Evolutionary conservation across 192 early-diverging fungal species (phyloP).

Genomic region (Chytriomyces confervae): DNA sequence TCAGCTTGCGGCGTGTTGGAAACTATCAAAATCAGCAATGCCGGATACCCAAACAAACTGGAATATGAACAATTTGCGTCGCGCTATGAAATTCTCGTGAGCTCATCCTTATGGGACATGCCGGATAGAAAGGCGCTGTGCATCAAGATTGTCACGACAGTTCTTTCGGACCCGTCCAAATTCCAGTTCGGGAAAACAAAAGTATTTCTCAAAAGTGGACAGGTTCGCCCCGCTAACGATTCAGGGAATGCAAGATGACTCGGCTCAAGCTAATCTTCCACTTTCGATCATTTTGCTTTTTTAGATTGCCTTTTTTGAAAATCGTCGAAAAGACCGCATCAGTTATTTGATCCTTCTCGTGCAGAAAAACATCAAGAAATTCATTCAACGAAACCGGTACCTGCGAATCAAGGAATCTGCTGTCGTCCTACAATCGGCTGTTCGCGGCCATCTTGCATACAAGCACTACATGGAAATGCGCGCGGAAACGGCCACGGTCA

Average conservation of each 20-base stretch:
- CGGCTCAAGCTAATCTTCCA: too few species aligned
- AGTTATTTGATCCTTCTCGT: slow-evolving; percentile 78
- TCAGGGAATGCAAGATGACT: too few species aligned
- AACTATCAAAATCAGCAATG: slow-evolving; percentile 91
- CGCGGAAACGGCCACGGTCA: not conserved
- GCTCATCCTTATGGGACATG: slow-evolving; percentile 19
- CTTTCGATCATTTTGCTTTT: too few species aligned
- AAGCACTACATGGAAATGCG: not conserved
- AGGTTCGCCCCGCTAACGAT: too few species aligned
- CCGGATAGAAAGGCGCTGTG: slow-evolving; percentile 47
- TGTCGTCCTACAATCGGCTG: slow-evolving; percentile 62
- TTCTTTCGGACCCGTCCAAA: slow-evolving; percentile 76
- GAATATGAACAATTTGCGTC: slow-evolving; percentile 82
- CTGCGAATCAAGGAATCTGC: slow-evolving; percentile 56
- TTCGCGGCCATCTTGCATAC: slow-evolving; percentile 13
- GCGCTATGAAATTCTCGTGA: slow-evolving; percentile 50
- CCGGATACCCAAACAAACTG: slow-evolving; percentile 84
- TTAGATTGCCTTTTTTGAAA: slow-evolving; percentile 81
- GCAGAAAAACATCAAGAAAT: slow-evolving; percentile 86
- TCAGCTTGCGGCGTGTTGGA: slow-evolving; percentile 92
- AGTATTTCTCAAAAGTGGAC: slow-evolving; percentile 96
- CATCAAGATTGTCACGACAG: slow-evolving; percentile 74
- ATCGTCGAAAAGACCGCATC: slow-evolving; percentile 81
- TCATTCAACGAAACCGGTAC: slow-evolving; percentile 56
- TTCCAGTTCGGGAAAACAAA: slow-evolving; percentile 92